Base-by-base conservation (phyloP, 1,139 yeast species). In the Diutina ranongensis region DNA sequence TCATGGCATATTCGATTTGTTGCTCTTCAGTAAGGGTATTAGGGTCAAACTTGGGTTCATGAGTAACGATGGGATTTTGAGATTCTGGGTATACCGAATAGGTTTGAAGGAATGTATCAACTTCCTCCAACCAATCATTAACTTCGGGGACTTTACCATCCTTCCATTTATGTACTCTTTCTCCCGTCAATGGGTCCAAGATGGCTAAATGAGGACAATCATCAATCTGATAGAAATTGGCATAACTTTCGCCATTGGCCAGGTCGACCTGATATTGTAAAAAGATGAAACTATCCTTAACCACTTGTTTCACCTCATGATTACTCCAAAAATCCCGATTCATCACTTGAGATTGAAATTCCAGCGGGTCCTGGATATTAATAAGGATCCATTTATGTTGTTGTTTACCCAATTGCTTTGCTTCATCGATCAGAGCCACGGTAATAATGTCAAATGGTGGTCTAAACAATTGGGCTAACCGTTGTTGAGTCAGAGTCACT, bases 241-340 rank as follows among this genome's bases (percentile, higher is more conserved):
- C 57, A 58, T 86, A 92, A 49, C 72, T 75, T 50, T 69, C 67
- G 1, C 97, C 97, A 50, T 77, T 80, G 10, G 77, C 75, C 1
- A 94, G 80, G 54, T 84, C 94, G 45, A 71, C 71, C 52, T 83
- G 89, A 60, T 83, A 89, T 62, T 86, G 95, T 48, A 89, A 61
- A 57, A 89, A 87, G 4, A 92, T 62, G 56, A 94, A 94, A 57
- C 82, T 72, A 34, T 76, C 79, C 45, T 68, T 68, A 3, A 92
- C 80, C 2, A 78, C 55, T 21, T 71, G 73, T 59, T 86, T 88
- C 16, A 94, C 72, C 2, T 70, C 69, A n/a, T 64, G 54, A 47
- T 82, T 74, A 20, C 94, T 78, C 97, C 97, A 94, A 52, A 94
- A 78, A 62, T 94, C 99, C 49, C 98, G 73, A 62, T 94, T 94